Evolutionary conservation across 768 basidiomycete genomes (phyloP).

Genomic region (Chalciporus sphaerocephalus): DNA sequence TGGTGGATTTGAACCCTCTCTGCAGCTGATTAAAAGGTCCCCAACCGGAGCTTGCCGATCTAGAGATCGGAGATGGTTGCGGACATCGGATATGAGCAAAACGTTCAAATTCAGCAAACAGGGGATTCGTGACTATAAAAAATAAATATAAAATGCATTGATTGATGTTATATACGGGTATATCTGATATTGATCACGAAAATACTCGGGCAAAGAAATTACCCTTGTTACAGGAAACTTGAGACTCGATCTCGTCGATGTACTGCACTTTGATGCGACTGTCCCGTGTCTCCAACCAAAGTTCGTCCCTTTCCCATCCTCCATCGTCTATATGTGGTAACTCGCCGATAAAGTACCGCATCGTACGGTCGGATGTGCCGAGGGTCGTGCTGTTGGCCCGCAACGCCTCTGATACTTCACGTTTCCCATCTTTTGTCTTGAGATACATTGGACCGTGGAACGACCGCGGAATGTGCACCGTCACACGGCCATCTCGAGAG

Average conservation of each 20-base stretch:
- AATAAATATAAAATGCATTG: not conserved
- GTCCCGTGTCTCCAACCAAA: slow-evolving; percentile 34
- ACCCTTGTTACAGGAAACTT: not conserved
- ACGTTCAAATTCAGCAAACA: not conserved
- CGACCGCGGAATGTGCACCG: slow-evolving; percentile 36
- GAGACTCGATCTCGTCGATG: slow-evolving; percentile 30
- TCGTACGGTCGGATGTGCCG: slow-evolving; percentile 30
- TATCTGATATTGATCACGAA: not conserved
- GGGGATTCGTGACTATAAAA: slow-evolving; percentile 3
- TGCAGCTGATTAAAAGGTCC: slow-evolving; percentile 11
- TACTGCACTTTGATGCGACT: slow-evolving; percentile 37
- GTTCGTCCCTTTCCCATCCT: slow-evolving; percentile 38
- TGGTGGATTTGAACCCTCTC: not conserved
- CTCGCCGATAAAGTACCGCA: slow-evolving; percentile 42
- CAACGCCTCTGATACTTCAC: slow-evolving; percentile 33
- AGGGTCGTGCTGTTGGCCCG: slow-evolving; percentile 29
- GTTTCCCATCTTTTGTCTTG: slow-evolving; percentile 23
- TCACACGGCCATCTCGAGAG: slow-evolving; percentile 31
- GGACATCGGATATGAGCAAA: slow-evolving; percentile 7
- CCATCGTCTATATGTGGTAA: slow-evolving; percentile 26
- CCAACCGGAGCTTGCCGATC: slow-evolving; percentile 17
- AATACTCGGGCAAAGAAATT: slow-evolving; percentile 15
- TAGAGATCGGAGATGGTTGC: slow-evolving; percentile 14
- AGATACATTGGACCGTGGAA: slow-evolving; percentile 39
- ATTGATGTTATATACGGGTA: too few species aligned